Percentiles rank a stretch among this genome's conserved stretches.
These are phyloP conservation scores for Colletotrichum endophyticum DNA, from an alignment of 2,329 filamentous ascomycete species.

Conservation along the genomic window DNA sequence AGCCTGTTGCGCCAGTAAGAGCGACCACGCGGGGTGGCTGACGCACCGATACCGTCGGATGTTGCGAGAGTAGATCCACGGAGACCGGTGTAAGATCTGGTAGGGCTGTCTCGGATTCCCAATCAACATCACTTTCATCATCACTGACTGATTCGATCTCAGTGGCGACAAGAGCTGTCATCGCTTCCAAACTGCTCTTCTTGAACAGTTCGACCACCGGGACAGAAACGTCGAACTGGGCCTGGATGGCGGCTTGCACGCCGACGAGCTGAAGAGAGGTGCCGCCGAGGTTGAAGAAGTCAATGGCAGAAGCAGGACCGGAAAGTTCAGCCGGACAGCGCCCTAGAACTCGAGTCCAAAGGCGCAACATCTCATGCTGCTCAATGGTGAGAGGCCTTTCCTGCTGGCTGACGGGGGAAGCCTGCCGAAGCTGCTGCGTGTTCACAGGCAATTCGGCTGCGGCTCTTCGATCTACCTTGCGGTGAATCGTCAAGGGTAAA, in stretches of 20 bases:
- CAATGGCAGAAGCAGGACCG: background rate
- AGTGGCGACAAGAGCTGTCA: background rate
- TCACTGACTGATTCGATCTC: background rate
- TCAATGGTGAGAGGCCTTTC: background rate
- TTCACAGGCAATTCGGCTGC: background rate
- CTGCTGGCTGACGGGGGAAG: too few species aligned
- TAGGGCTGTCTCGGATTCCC: background rate
- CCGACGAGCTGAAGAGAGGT: background rate
- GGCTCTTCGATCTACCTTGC: background rate
- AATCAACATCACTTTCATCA: background rate
- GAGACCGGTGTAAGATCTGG: background rate
- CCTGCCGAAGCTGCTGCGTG: too few species aligned
- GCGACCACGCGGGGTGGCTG: background rate
- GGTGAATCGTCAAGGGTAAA: background rate
- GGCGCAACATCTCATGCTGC: background rate
- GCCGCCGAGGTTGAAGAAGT: background rate
- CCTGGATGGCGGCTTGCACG: background rate
- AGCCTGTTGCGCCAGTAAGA: slow-evolving; percentile 20
- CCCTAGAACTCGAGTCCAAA: background rate
- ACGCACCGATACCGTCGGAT: background rate
- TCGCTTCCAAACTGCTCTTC: background rate
- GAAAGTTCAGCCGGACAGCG: background rate
- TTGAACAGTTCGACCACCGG: background rate
- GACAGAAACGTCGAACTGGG: background rate
- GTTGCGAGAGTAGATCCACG: background rate